phyloP scores from a whole-genome alignment of 495 filamentous ascomycete species.

The Pyronema omphalodes region DNA sequence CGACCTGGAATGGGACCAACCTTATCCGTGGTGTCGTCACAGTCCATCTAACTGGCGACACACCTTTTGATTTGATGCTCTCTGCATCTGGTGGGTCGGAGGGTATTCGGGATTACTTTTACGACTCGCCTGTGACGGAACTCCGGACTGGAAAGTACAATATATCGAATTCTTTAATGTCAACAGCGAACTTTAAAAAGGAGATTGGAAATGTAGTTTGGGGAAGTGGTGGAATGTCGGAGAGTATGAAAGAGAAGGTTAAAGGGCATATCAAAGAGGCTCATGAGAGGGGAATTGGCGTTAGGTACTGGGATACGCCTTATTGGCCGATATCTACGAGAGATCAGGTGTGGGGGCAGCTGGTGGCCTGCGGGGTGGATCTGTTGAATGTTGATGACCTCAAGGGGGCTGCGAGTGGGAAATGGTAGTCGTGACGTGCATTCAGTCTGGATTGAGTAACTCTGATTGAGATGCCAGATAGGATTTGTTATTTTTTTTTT shows the following conservation, averaged over 20 bases:
- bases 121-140: slow-evolving; percentile 33
- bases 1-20: slow-evolving; percentile 34
- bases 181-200: slow-evolving; percentile 22
- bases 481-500: too few relatives aligned
- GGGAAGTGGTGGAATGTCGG: slow-evolving; percentile 26
- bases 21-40: slow-evolving; percentile 41
- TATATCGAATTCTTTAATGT: slow-evolving; percentile 23
- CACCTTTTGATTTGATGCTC: slow-evolving; percentile 43
- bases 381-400: slow-evolving; percentile 69
- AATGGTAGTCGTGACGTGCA: slow-evolving; percentile 5
- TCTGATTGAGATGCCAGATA: too few relatives aligned
- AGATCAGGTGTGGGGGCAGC: slow-evolving; percentile 54
- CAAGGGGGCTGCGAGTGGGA: slow-evolving; percentile 17
- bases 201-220: slow-evolving; percentile 32
- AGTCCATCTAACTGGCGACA: slow-evolving; percentile 62
- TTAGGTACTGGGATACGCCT: slow-evolving; percentile 63
- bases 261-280: slow-evolving; percentile 50
- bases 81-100: slow-evolving; percentile 21
- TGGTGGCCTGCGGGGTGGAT: slow-evolving; percentile 54
- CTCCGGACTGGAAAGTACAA: slow-evolving; percentile 7
- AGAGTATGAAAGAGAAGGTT: slow-evolving; percentile 40
- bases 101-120: slow-evolving; percentile 31
- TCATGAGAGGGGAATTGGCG: slow-evolving; percentile 52
- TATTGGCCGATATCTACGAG: slow-evolving; percentile 56
- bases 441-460: too few relatives aligned